These are phyloP conservation scores for Ceratocystis alfenasii DNA, from an alignment of 2,329 filamentous ascomycete genomes.

Conservation along the genomic window DNA sequence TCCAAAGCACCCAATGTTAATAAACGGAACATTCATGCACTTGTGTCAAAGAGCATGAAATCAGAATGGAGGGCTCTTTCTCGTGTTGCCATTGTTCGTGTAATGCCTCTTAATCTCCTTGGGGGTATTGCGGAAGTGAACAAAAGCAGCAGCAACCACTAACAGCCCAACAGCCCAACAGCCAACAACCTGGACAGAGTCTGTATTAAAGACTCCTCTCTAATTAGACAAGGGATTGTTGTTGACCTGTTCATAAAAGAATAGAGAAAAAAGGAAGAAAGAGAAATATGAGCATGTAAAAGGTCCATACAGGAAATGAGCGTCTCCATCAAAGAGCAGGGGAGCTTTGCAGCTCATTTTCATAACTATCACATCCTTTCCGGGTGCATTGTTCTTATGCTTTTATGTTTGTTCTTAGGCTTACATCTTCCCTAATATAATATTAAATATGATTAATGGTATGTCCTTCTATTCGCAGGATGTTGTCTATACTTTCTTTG, in stretches of 20 bases:
- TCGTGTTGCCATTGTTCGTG: background rate
- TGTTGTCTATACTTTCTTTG: background rate
- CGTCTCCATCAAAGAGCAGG: background rate
- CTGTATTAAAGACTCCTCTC: too few species aligned
- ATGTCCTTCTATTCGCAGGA: too few species aligned
- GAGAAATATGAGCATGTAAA: background rate
- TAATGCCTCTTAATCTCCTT: too few species aligned
- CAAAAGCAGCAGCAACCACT: too few species aligned
- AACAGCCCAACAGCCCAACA: too few species aligned
- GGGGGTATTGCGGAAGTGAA: too few species aligned
- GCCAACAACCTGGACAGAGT: too few species aligned
- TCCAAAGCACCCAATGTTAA: background rate
- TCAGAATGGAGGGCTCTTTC: background rate
- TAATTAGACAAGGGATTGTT: background rate
- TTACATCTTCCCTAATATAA: background rate
- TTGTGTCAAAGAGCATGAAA: background rate
- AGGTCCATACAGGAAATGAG: constrained; percentile 10
- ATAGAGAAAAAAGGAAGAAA: background rate
- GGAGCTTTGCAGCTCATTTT: background rate
- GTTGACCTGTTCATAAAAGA: background rate
- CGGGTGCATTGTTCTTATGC: background rate
- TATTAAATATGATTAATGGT: background rate
- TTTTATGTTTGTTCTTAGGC: background rate
- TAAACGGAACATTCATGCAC: background rate
- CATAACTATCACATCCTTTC: too few species aligned